Conservation (phyloP, 345 rosid genomes). For the Aquilaria malaccensis region DNA sequence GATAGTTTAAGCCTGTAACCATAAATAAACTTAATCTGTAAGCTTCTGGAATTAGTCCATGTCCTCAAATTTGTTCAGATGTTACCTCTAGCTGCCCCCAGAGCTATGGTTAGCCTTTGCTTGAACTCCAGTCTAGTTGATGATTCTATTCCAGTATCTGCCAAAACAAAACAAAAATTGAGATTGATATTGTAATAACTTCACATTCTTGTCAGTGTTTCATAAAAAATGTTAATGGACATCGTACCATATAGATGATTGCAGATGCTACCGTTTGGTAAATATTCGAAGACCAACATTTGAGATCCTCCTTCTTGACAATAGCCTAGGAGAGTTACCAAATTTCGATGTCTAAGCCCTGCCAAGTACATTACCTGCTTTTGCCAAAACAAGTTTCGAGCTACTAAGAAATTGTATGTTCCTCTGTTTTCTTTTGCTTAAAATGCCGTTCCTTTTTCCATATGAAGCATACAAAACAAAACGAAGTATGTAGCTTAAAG, state of each 20-base stretch:
- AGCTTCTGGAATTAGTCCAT: neutral
- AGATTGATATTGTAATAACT: constrained; percentile 3
- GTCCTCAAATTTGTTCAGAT: constrained; percentile 8
- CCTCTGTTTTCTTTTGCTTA: neutral
- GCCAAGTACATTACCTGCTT: constrained; percentile 45
- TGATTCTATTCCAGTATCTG: constrained; percentile 32
- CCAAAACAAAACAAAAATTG: constrained; percentile 5
- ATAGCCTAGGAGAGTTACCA: constrained; percentile 57
- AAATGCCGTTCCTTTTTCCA: neutral
- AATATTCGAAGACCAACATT: constrained; percentile 49
- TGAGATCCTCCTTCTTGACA: constrained; percentile 47
- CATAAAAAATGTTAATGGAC: no score
- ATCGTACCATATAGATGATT: constrained; percentile 47
- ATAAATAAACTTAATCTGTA: constrained; percentile 11
- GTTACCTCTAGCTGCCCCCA: constrained; percentile 70
- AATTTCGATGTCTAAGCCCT: constrained; percentile 47
- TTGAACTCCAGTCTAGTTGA: constrained; percentile 52
- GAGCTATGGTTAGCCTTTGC: constrained; percentile 52
- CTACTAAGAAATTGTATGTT: neutral
- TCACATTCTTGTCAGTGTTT: neutral
- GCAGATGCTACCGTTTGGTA: constrained; percentile 60
- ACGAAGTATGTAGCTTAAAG: neutral
- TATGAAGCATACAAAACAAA: neutral
- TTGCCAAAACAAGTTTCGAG: neutral
- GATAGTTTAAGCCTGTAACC: constrained; percentile 47